Evolutionary conservation across 257 asterid species (phyloP), one percentile per base, ranked within the genome.

Genomic region (Fraxinus cuspidata): DNA sequence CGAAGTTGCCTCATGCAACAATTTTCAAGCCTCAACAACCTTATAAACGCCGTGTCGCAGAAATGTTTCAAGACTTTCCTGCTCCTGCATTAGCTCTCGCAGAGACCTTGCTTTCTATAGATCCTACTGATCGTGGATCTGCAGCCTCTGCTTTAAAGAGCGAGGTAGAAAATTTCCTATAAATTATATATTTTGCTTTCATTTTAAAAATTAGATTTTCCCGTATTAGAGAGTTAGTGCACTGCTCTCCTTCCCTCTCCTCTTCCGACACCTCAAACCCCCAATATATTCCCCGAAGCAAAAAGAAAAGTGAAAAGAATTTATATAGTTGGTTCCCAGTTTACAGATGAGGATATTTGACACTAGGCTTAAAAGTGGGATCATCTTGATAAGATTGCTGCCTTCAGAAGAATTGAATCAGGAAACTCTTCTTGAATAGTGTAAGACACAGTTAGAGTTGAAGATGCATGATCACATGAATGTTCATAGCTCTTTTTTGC

Each of bases 1-100:
- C 99, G 16, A 92, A 89, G 88, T 87, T 96, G 85, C 98, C 99
- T 13, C 90, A 96, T 85, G 92, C 98, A 66, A 93, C 99, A 28
- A 93, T 93, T 74, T 96, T 96, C 85, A 96, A 96, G 86, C 99
- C 99, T 74, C 97, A 89, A 79, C 97, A 90, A 83, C 97, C 98
- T 70, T 96, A 96, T 83, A 88, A 85, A 77, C 92, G 96, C 9
- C 86, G 96, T 74, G 97, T 96, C 81, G 89, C 86, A 21, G 98
- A 96, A 77, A 92, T 96, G 18, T 96, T 91, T 80, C 89, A 89
- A 81, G 98, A 93, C 81, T 92, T 93, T 69, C 97, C 99, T 19
- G 77, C 86, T 51, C 97, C 96, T 15, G 96, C 98, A 29, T 79
- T 96, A 77, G 85, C 80, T 73, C 97, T 96, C 35, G 88, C 91